Percentiles rank a stretch among this genome's conserved stretches.
Evolutionary conservation across 1,284 basidiomycete species (phyloP).

Genomic region (Tilletia setariae): DNA sequence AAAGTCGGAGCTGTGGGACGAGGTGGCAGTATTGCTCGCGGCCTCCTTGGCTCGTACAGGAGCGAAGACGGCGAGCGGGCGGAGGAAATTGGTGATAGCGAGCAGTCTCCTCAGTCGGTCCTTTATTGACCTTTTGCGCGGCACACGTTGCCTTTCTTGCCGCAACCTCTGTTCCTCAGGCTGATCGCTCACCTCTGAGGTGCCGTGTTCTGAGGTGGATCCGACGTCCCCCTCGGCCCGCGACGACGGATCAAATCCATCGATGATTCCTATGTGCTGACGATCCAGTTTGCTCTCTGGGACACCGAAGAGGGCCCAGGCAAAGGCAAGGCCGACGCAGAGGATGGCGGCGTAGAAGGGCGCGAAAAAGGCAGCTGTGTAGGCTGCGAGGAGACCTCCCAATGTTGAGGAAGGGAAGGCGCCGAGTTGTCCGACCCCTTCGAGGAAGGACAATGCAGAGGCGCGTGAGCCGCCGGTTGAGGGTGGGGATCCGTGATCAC

Average conservation of each 20-base stretch:
- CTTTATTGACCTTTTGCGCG: not conserved
- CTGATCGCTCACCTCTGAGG: not conserved
- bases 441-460: slow-evolving; percentile 43
- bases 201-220: not conserved
- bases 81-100: slow-evolving; percentile 37
- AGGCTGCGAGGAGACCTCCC: slow-evolving; percentile 38
- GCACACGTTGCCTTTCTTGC: not conserved
- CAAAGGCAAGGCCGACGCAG: slow-evolving; percentile 29
- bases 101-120: slow-evolving; percentile 29
- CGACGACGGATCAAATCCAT: slow-evolving; percentile 1
- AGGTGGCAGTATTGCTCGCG: not conserved
- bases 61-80: slow-evolving; percentile 38
- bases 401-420: slow-evolving; percentile 42
- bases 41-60: slow-evolving; percentile 16
- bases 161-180: not conserved
- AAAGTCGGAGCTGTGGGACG: slow-evolving; percentile 24
- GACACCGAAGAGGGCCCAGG: slow-evolving; percentile 35
- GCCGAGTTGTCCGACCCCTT: slow-evolving; percentile 46
- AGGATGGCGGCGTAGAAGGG: slow-evolving; percentile 39
- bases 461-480: slow-evolving; percentile 26
- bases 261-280: slow-evolving; percentile 3
- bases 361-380: slow-evolving; percentile 43
- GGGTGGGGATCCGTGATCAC: not conserved
- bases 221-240: not conserved
- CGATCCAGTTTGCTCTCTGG: slow-evolving; percentile 34